A percentile compares a stretch with the other conserved stretches of the same genome.
phyloP scores from a whole-genome alignment of 1,284 basidiomycete genomes.

The Vanrija pseudolonga region DNA sequence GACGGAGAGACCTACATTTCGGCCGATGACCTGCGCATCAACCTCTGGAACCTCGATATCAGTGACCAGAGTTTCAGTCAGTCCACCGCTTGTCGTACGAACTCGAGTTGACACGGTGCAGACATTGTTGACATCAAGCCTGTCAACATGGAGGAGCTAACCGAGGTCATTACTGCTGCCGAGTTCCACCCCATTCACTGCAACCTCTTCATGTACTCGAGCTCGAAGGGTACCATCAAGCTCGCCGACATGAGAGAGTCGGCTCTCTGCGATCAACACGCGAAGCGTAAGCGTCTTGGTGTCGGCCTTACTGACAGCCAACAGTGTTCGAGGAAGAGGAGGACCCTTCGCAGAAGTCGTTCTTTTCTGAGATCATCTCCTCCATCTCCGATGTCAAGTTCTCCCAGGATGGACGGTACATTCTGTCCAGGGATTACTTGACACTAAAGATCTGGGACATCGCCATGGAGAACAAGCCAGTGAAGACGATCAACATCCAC shows the following conservation, averaged over 20 bases:
- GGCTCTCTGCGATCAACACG: constrained; percentile 91
- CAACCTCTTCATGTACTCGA: constrained; percentile 99
- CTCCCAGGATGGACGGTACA: constrained; percentile 93
- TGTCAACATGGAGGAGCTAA: constrained; percentile 99
- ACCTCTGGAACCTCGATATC: constrained; percentile 98
- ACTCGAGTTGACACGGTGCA: constrained; percentile 41
- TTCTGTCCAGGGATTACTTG: constrained; percentile 93
- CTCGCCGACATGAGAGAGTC: constrained; percentile 99
- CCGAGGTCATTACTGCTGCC: constrained; percentile 98
- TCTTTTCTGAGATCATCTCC: constrained; percentile 99
- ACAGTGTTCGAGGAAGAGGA: constrained; percentile 98
- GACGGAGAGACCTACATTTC: constrained; percentile 99
- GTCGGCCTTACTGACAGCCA: constrained; percentile 37
- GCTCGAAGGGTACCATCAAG: constrained; percentile 99
- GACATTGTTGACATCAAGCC: constrained; percentile 99
- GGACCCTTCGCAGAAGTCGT: constrained; percentile 93
- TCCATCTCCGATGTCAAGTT: constrained; percentile 99
- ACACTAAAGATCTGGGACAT: constrained; percentile 99
- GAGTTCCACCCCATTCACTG: constrained; percentile 98
- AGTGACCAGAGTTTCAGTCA: constrained; percentile 98
- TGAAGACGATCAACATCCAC: constrained; percentile 98
- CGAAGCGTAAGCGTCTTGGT: constrained; percentile 70
- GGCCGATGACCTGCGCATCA: constrained; percentile 94
- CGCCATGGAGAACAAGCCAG: constrained; percentile 95
- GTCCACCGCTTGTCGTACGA: constrained; percentile 45